These are phyloP conservation scores for Daphne laureola DNA, from an alignment of 441 rosid species.

Conservation along the genomic window DNA sequence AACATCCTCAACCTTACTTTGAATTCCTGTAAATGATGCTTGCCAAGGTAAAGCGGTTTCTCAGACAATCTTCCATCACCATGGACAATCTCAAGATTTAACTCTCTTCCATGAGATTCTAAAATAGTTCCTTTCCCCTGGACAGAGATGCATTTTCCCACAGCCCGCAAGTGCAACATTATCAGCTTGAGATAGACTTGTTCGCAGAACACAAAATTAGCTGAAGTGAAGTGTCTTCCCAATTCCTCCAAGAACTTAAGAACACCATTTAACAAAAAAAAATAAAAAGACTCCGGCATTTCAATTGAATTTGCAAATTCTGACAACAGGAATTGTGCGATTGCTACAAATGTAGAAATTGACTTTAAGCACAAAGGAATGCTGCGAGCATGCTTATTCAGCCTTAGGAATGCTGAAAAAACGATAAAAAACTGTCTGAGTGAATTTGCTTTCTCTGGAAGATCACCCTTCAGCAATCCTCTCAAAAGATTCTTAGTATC, in stretches of 20 bases:
- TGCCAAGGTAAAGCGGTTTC: constrained; percentile 27
- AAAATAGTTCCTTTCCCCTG: constrained; percentile 77
- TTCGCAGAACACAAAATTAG: constrained; percentile 35
- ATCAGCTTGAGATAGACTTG: constrained; percentile 49
- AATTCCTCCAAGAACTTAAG: constrained; percentile 71
- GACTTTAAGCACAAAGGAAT: constrained; percentile 34
- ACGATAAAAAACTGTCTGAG: constrained; percentile 72
- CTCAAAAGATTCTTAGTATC: constrained; percentile 33
- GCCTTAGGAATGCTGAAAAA: constrained; percentile 62
- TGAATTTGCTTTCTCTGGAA: constrained; percentile 46
- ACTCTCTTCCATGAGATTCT: constrained; percentile 65
- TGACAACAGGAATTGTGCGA: constrained; percentile 50
- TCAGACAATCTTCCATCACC: constrained; percentile 26
- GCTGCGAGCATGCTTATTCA: constrained; percentile 38
- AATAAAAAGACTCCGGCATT: constrained; percentile 40
- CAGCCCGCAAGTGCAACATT: constrained; percentile 59
- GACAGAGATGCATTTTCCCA: constrained; percentile 76
- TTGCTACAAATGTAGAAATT: constrained; percentile 35
- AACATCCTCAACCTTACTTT: constrained; percentile 67
- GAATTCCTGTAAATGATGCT: constrained; percentile 49
- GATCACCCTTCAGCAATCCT: constrained; percentile 49
- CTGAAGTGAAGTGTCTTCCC: constrained; percentile 45
- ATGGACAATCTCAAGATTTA: constrained; percentile 41
- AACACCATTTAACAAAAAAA: constrained; percentile 82
- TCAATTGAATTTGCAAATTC: constrained; percentile 42